phyloP scores from a whole-genome alignment of 2,329 filamentous ascomycete genomes.

The Eurotiales sp. region DNA sequence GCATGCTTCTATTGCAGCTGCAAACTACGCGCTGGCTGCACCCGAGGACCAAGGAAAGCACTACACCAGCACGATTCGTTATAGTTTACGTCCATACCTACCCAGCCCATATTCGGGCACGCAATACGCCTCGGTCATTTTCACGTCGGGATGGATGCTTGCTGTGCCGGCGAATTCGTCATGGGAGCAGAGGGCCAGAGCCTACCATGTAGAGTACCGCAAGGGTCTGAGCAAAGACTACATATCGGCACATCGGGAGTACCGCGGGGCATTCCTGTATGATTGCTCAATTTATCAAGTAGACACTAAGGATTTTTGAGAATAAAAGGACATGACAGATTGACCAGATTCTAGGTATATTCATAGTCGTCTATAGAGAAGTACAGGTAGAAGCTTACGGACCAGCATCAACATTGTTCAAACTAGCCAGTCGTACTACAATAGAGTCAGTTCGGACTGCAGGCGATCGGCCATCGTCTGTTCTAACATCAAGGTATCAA shows the following conservation, averaged over 20 bases:
- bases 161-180: conserved; percentile 13
- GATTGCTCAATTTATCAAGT: too few relatives aligned
- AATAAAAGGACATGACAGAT: too few relatives aligned
- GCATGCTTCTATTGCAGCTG: conserved; percentile 28
- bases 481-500: too few relatives aligned
- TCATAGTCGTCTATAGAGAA: too few relatives aligned
- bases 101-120: conserved; percentile 24
- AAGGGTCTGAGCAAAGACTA: conserved; percentile 19
- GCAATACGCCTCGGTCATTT: conserved; percentile 19
- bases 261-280: too few relatives aligned
- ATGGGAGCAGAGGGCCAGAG: conserved; percentile 17
- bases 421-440: too few relatives aligned
- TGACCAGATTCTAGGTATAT: too few relatives aligned
- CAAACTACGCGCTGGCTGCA: conserved; percentile 24
- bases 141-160: conserved; percentile 17
- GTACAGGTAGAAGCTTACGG: too few relatives aligned
- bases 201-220: conserved; percentile 20
- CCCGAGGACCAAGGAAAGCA: conserved; percentile 18
- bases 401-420: too few relatives aligned
- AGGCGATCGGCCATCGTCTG: too few relatives aligned
- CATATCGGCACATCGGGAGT: conserved; percentile 25
- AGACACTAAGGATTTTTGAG: too few relatives aligned
- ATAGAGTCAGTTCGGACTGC: too few relatives aligned
- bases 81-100: conserved; percentile 25
- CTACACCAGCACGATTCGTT: conserved; percentile 30